Evolutionary conservation across 345 rosid species (phyloP), one percentile per base, ranked within the genome.

Genomic region (Diplotaxis tenuifolia): DNA sequence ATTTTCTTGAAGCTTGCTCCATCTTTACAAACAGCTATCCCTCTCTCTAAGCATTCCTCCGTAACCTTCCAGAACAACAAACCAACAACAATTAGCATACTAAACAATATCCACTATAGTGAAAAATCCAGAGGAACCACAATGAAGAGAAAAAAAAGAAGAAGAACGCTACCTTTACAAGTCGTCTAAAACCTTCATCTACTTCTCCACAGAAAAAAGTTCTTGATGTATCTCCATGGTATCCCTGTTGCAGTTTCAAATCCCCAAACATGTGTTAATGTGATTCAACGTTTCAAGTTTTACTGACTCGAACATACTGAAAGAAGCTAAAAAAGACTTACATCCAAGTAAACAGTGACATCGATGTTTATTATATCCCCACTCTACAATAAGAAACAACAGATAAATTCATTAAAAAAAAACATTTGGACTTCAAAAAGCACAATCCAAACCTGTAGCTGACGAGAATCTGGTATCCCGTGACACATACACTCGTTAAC

Each of bases 401-500:
- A 11, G 52, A 25, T 32, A 32, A 62, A 49, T 4, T 28, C n/a
- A 18, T 18, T 32, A 7, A 25, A 0, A 27, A 7, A 36, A 49
- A 65, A 0, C 45, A 70, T 34, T 55, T 6, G 6, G 1, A 16
- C 70, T 45, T n/a, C n/a, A n/a, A 49, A 21, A 56, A 75, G 32
- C 72, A 70, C 31, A 55, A 31, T 58, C 53, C 71, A 77, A 23
- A 90, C 96, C 96, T 89, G 97, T 65, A 91, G 86, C 74, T 84
- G 94, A 63, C 96, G 90, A 22, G 98, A 91, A 82, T 93, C 97
- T 1, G 98, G 98, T 72, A 93, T 83, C 21, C 96, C 96, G 22
- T 93, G 98, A 72, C 91, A 93, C 94, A 91, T 86, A 83, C 97
- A 89, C 78, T 93, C 98, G 67, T 93, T 93, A 65, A 93, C 94